A percentile compares a stretch with the other conserved stretches of the same genome.
phyloP scores from a whole-genome alignment of 495 filamentous ascomycete species.

The Elasticomyces elasticus region DNA sequence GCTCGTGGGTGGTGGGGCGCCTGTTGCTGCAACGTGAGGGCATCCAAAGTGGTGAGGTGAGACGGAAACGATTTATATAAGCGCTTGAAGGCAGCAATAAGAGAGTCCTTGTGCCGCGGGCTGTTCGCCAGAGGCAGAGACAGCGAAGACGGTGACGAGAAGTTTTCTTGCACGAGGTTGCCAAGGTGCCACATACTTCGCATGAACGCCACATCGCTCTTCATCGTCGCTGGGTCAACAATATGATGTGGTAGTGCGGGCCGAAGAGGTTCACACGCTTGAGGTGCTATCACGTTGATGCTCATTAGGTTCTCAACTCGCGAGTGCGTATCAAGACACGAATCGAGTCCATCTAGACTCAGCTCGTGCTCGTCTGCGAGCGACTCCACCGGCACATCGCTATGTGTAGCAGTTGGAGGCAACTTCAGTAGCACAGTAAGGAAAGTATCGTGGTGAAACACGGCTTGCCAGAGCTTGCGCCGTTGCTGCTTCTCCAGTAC shows the following conservation, averaged over 20 bases:
- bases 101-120: constrained; percentile 47
- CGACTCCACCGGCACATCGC: constrained; percentile 58
- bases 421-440: constrained; percentile 64
- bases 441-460: constrained; percentile 67
- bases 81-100: constrained; percentile 51
- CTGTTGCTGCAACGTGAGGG: constrained; percentile 40
- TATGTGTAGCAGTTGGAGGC: constrained; percentile 60
- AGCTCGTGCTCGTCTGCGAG: constrained; percentile 35
- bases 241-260: constrained; percentile 27
- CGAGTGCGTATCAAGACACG: constrained; percentile 12
- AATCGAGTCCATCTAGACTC: constrained; percentile 17
- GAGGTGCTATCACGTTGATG: constrained; percentile 32
- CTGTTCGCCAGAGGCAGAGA: constrained; percentile 52
- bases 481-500: constrained; percentile 58
- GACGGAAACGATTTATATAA: constrained; percentile 55
- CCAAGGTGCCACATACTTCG: constrained; percentile 63
- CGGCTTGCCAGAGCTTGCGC: constrained; percentile 64
- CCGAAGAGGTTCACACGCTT: constrained; percentile 11
- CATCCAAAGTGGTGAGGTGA: constrained; percentile 52
- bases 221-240: constrained; percentile 40
- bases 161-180: constrained; percentile 58
- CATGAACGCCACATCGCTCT: constrained; percentile 50
- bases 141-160: constrained; percentile 57
- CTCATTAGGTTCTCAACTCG: constrained; percentile 32
- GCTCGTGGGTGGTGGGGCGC: constrained; percentile 45